Percentiles rank a stretch among this genome's conserved stretches.
Evolutionary conservation across 2,329 filamentous ascomycete genomes (phyloP).

Genomic region (Paraphoma chrysanthemicola): DNA sequence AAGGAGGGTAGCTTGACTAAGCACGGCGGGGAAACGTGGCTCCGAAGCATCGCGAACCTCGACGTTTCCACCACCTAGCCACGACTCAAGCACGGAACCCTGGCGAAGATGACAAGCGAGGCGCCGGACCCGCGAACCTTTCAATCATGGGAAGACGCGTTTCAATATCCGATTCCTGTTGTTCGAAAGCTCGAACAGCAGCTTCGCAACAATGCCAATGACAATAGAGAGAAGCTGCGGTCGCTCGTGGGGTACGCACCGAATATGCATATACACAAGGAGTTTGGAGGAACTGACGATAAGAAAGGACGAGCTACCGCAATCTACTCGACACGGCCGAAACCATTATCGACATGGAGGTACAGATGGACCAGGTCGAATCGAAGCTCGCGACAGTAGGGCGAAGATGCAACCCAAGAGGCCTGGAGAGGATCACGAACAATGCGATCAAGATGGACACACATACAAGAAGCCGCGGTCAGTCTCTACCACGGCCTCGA

Average conservation of each 20-base stretch:
- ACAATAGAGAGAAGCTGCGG: conserved; percentile 71
- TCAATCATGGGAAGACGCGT: conserved; percentile 71
- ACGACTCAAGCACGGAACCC: conserved; percentile 6
- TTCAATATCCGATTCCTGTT: conserved; percentile 68
- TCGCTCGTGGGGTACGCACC: conserved; percentile 67
- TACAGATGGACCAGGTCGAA: conserved; percentile 77
- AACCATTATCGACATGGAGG: conserved; percentile 89
- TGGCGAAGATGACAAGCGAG: conserved; percentile 58
- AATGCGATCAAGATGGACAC: conserved; percentile 62
- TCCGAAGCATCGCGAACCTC: conserved; percentile 5
- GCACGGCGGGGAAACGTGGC: conserved; percentile 15
- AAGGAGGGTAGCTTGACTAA: conserved; percentile 15
- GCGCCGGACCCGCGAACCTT: conserved; percentile 64
- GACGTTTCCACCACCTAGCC: not conserved
- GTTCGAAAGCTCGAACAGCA: conserved; percentile 70
- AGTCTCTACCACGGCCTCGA: conserved; percentile 21
- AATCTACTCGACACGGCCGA: conserved; percentile 91
- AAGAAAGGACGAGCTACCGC: conserved; percentile 73
- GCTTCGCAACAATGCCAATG: conserved; percentile 66
- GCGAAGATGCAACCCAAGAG: conserved; percentile 74
- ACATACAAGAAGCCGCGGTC: conserved; percentile 50
- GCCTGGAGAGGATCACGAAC: conserved; percentile 70
- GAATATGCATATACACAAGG: not conserved
- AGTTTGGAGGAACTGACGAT: conserved; percentile 9
- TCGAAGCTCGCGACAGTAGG: conserved; percentile 74